Evolutionary conservation across 176 grass and related monocot species (phyloP).

Genomic region (Olyra latifolia): DNA sequence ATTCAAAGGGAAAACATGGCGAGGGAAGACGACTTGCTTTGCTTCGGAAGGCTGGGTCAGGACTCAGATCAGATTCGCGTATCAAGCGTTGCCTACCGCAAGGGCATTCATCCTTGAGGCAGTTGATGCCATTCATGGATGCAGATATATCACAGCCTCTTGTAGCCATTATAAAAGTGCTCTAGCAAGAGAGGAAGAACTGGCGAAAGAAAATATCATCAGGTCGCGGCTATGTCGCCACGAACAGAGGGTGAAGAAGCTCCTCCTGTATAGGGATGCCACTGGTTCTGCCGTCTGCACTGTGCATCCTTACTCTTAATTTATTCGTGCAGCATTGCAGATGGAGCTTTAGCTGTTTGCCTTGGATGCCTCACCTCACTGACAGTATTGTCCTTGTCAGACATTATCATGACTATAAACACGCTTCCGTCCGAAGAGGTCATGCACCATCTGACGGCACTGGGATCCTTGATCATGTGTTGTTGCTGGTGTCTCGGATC

Average conservation of each 20-base stretch:
- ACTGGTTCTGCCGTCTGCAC: too few species aligned
- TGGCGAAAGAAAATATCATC: too few species aligned
- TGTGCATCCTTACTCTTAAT: neutral
- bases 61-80: too few species aligned
- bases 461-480: rapidly evolving
- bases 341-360: neutral
- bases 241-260: too few species aligned
- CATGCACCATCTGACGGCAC: neutral
- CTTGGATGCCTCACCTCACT: too few species aligned
- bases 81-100: too few species aligned
- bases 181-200: neutral
- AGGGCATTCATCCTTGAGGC: too few species aligned
- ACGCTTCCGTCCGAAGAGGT: neutral
- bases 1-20: too few species aligned
- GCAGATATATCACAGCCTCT: neutral
- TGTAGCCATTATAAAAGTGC: neutral
- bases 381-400: rapidly evolving
- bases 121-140: neutral
- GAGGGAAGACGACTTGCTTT: too few species aligned
- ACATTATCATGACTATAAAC: neutral
- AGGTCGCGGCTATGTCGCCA: too few species aligned
- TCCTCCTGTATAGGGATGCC: neutral
- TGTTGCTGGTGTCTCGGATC: too few species aligned
- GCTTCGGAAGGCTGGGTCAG: too few species aligned
- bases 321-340: neutral